Evolutionary conservation across 2,329 filamentous ascomycete species (phyloP).

Genomic region (Arthrobotrys sinensis): DNA sequence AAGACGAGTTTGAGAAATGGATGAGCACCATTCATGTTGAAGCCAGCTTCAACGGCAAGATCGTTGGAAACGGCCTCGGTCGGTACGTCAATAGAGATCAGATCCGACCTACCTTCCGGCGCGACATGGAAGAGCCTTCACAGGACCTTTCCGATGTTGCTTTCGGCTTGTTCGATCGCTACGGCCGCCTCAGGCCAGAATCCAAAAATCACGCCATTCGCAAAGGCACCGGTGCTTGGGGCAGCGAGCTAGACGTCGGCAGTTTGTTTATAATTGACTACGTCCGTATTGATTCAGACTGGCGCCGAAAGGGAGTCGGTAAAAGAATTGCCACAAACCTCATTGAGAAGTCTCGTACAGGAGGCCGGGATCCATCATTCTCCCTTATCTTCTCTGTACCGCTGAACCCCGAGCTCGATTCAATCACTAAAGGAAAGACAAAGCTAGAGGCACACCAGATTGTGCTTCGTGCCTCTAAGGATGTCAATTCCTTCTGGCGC

Average conservation of each 20-base stretch:
- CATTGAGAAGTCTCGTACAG: slow-evolving; percentile 63
- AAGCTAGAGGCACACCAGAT: slow-evolving; percentile 17
- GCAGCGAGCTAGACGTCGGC: slow-evolving; percentile 65
- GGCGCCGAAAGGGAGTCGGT: slow-evolving; percentile 66
- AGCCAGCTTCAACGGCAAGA: neutral
- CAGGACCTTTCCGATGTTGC: slow-evolving; percentile 65
- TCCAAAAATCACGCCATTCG: slow-evolving; percentile 65
- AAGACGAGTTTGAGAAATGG: neutral
- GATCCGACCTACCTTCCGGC: slow-evolving; percentile 64
- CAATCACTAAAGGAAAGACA: neutral
- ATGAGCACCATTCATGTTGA: neutral
- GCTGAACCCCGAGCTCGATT: neutral
- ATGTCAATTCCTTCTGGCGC: slow-evolving; percentile 64
- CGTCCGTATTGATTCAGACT: slow-evolving; percentile 58
- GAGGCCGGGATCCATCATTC: slow-evolving; percentile 26
- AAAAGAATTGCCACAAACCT: slow-evolving; percentile 65
- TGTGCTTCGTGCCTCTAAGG: slow-evolving; percentile 48
- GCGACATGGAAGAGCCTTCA: slow-evolving; percentile 65
- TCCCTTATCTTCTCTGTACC: neutral
- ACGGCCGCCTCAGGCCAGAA: slow-evolving; percentile 66
- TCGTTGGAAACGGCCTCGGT: neutral
- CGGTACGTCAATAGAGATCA: neutral
- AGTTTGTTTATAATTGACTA: slow-evolving; percentile 64
- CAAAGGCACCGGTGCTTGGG: slow-evolving; percentile 65
- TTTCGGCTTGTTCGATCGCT: slow-evolving; percentile 67